Evolutionary conservation across 2,329 filamentous ascomycete genomes (phyloP), one percentile per base, ranked within the genome.

Genomic region (Aspergillus sp.): DNA sequence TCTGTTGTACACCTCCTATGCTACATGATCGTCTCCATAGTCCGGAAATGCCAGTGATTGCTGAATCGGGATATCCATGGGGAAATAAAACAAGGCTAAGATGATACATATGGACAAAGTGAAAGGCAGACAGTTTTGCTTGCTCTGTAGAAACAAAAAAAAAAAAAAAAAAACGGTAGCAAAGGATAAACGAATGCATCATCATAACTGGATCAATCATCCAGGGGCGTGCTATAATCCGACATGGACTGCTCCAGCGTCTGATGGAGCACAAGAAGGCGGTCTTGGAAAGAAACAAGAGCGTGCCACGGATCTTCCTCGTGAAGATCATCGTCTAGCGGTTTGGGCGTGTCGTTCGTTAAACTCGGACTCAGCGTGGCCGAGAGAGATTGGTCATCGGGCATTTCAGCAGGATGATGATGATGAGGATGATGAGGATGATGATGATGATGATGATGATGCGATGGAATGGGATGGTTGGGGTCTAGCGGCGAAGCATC

Each of bases 321-420:
- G 17, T 30, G 41, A 22, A 43, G 12, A 3, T 44, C 25, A 9
- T 48, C 46, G 13, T 45, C 41, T 9, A 48, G 37, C 23, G 49
- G 47, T 48, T 49, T 50, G 25, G 51, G 39, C 32, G 53, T 48
- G 17, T 53, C 49, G 30, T 50, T 45, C 22, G 49, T 45, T 22
- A 17, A 41, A 13, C 45, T 48, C 44, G 53, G 42, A 39, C 50
- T 51, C 45, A 50, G 47, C 13, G 55, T 53, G 13, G 47, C 45
- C 9, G 56, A 48, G 44, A 62, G 56, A 15, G 56, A 50, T 5
- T 53, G 53, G 6, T 49, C 49, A 25, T 64, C 61, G 43, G 61
- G 58, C n/a, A 60, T 51, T 32, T 62, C 56, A 12, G 25, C 25
- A 30, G 25, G 25, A 30, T 30, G 25, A 12, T 9, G 25, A 30